phyloP scores from a whole-genome alignment of 768 basidiomycete genomes.

The Boletus tylopilopsis region DNA sequence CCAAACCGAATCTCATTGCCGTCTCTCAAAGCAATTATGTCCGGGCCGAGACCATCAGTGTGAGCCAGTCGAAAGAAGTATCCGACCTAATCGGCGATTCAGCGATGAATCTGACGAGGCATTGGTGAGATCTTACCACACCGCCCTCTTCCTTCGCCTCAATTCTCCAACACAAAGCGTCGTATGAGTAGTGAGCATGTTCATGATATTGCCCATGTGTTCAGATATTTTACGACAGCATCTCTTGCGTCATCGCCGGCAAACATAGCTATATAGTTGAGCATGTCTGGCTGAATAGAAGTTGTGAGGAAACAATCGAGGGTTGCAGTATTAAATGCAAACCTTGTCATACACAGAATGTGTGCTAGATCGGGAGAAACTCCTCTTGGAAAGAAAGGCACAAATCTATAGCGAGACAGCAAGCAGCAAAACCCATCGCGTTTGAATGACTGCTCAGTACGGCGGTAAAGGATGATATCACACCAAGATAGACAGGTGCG shows the following conservation, averaged over 20 bases:
- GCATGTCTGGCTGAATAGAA: background rate
- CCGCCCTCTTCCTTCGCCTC: background rate
- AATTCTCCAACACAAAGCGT: background rate
- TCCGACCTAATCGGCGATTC: slow-evolving; percentile 2
- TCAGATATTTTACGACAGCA: background rate
- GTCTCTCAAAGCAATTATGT: background rate
- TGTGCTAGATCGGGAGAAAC: no score
- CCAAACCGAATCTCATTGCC: slow-evolving; percentile 5
- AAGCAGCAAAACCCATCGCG: slow-evolving; percentile 1
- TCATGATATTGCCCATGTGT: background rate
- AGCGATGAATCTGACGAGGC: background rate
- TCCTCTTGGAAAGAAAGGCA: background rate
- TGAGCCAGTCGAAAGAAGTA: background rate
- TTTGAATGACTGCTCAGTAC: background rate
- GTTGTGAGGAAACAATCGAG: background rate
- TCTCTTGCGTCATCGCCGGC: background rate
- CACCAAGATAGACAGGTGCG: background rate
- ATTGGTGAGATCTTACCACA: background rate
- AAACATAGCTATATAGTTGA: slow-evolving; percentile 3
- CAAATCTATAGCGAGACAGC: background rate
- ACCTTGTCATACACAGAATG: background rate
- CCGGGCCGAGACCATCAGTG: background rate
- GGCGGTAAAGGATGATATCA: background rate
- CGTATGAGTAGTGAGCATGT: background rate
- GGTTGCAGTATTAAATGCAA: background rate